These are phyloP conservation scores for Cornus suecica DNA, from an alignment of 148 eudicot species.

Conservation along the genomic window DNA sequence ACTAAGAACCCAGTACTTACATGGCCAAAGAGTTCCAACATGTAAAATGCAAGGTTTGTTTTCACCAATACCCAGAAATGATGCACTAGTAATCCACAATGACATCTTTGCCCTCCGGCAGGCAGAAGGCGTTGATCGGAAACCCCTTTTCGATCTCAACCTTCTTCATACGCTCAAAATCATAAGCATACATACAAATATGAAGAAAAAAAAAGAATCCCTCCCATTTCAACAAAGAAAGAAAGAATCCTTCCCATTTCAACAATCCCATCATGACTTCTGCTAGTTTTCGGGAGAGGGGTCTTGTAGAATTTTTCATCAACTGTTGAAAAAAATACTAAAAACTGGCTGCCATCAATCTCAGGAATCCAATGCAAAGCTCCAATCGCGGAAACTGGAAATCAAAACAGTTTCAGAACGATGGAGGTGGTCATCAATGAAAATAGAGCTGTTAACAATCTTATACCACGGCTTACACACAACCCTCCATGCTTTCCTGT, in stretches of 20 bases:
- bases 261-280: conserved; percentile 28
- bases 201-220: too few relatives aligned
- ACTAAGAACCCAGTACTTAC: not conserved
- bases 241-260: conserved; percentile 39
- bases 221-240: too few relatives aligned
- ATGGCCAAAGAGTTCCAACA: not conserved
- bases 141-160: conserved; percentile 19
- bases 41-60: not conserved
- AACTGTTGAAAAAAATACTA: conserved; percentile 32
- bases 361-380: conserved; percentile 54
- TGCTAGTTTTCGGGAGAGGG: conserved; percentile 30
- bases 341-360: conserved; percentile 23
- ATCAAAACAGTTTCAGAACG: conserved; percentile 37
- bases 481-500: too few relatives aligned
- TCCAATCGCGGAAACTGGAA: conserved; percentile 40
- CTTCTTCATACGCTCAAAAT: conserved; percentile 20
- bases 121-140: not conserved
- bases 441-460: conserved; percentile 25
- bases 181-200: conserved; percentile 33
- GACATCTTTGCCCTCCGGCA: conserved; percentile 9
- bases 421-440: conserved; percentile 31
- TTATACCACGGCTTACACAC: conserved; percentile 52
- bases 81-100: too few relatives aligned
- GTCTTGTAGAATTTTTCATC: conserved; percentile 35
- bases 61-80: not conserved